Conservation (phyloP, 768 basidiomycete genomes). For the Trametes sanguinea region DNA sequence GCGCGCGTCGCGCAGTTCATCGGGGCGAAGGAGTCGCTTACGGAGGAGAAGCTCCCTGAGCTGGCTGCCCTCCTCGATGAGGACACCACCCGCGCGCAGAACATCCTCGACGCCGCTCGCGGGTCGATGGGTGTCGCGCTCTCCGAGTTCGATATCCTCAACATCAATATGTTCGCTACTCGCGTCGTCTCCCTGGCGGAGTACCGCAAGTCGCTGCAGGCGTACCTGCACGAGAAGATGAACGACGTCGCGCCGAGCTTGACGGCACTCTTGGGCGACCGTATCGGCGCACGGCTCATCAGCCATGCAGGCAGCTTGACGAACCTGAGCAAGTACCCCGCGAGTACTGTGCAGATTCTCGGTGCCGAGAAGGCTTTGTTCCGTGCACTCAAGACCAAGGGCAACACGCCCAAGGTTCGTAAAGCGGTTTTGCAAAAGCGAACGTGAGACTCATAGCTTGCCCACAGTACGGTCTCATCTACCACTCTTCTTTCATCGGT, state of each 20-base stretch:
- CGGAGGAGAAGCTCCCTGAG: constrained; percentile 78
- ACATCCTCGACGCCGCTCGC: constrained; percentile 91
- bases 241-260: constrained; percentile 93
- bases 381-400: constrained; percentile 96
- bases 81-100: constrained; percentile 83
- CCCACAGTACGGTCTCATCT: constrained; percentile 89
- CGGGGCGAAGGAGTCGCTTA: constrained; percentile 82
- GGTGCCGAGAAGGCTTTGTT: constrained; percentile 98
- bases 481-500: constrained; percentile 96
- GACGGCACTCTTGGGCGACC: constrained; percentile 87
- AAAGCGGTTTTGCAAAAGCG: not conserved
- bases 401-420: constrained; percentile 92
- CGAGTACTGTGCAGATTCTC: constrained; percentile 96
- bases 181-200: constrained; percentile 91
- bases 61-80: constrained; percentile 81
- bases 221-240: constrained; percentile 96
- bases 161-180: constrained; percentile 88
- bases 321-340: constrained; percentile 97
- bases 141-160: constrained; percentile 91
- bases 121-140: constrained; percentile 94
- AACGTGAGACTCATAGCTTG: not conserved
- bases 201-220: constrained; percentile 87
- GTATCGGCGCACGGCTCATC: constrained; percentile 90
- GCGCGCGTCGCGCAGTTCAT: constrained; percentile 84
- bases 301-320: constrained; percentile 96